Percentiles rank a stretch among this genome's conserved stretches.
Conservation (phyloP, 176 grass and related monocot genomes). For the Stipa capillata region DNA sequence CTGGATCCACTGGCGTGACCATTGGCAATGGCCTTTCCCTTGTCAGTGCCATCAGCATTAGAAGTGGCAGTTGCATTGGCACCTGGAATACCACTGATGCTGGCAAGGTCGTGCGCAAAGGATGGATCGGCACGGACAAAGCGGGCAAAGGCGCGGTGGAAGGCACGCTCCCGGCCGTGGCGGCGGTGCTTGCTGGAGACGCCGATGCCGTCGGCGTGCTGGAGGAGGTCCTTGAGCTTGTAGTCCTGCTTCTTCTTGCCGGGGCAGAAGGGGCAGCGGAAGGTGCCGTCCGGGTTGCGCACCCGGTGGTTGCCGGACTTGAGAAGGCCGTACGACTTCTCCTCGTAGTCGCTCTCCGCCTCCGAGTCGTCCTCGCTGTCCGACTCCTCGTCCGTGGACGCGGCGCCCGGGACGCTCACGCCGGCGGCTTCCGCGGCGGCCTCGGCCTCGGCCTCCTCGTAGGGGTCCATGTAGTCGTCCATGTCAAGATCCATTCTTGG, state of each 20-base stretch:
- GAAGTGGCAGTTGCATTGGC: background rate
- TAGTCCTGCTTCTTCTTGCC: constrained; percentile 88
- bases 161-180: constrained; percentile 38
- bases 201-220: constrained; percentile 69
- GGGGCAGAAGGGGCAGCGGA: constrained; percentile 83
- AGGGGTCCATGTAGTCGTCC: constrained; percentile 45
- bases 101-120: background rate
- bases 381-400: constrained; percentile 10
- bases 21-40: background rate
- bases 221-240: constrained; percentile 82
- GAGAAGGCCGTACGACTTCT: constrained; percentile 49
- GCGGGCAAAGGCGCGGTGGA: constrained; percentile 42
- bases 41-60: background rate
- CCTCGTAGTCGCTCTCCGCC: constrained; percentile 47
- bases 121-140: constrained; percentile 42
- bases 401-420: background rate
- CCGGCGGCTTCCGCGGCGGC: constrained; percentile 41
- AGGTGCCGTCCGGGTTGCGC: constrained; percentile 64
- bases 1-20: background rate
- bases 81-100: background rate
- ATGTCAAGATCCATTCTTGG: constrained; percentile 21
- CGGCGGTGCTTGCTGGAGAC: constrained; percentile 59
- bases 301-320: constrained; percentile 56
- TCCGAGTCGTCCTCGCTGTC: constrained; percentile 52
- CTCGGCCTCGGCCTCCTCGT: constrained; percentile 44